A percentile compares a stretch with the other conserved stretches of the same genome.
Evolutionary conservation across 768 basidiomycete genomes (phyloP).

Genomic region (Termitomyces heimii): DNA sequence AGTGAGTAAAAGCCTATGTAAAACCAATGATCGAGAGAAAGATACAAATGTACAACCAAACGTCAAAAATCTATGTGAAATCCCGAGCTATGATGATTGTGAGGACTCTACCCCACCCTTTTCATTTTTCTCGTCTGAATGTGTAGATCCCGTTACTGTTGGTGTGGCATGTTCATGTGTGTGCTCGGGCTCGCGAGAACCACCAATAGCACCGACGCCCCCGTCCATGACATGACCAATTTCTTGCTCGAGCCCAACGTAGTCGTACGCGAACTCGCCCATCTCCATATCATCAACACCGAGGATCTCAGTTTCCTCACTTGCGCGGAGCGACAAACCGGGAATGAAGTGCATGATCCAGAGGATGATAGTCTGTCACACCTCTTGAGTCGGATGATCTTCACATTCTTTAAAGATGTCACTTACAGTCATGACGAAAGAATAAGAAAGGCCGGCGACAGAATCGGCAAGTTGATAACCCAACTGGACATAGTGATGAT

Average conservation of each 20-base stretch:
- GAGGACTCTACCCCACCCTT: neutral
- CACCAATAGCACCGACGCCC: constrained; percentile 15
- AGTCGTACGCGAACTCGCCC: constrained; percentile 89
- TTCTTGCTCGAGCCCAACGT: constrained; percentile 68
- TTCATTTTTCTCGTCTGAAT: constrained; percentile 7
- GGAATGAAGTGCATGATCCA: constrained; percentile 89
- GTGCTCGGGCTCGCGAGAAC: constrained; percentile 23
- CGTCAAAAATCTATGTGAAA: neutral
- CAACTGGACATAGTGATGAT: constrained; percentile 76
- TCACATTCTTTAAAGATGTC: neutral
- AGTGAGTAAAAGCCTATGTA: neutral
- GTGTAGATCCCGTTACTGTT: neutral
- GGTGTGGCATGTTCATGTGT: neutral
- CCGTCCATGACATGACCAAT: constrained; percentile 31
- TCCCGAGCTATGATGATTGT: neutral
- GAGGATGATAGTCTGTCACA: constrained; percentile 62
- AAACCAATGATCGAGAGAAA: neutral
- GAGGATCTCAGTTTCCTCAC: constrained; percentile 63
- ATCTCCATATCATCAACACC: constrained; percentile 89
- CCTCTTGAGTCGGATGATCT: neutral
- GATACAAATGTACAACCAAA: neutral
- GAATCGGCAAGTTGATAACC: constrained; percentile 83
- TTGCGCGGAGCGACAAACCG: constrained; percentile 63
- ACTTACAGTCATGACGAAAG: constrained; percentile 72
- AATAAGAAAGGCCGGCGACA: constrained; percentile 56